Base-by-base conservation (phyloP, 1,139 yeast genomes). In the Geotrichum reessii region DNA sequence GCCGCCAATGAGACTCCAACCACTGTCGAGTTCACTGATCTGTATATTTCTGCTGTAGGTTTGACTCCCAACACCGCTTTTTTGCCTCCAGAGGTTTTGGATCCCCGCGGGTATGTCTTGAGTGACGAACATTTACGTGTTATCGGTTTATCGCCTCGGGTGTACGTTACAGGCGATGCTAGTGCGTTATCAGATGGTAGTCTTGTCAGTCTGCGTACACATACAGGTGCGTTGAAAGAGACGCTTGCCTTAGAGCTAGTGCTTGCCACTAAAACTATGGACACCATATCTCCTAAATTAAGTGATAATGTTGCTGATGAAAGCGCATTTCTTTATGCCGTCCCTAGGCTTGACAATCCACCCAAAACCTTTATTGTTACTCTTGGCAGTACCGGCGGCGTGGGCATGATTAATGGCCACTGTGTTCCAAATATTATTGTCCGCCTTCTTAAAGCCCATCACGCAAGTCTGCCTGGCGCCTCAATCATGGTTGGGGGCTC, bases 91-190 rank as follows among this genome's bases (percentile, higher is more conserved):
- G 25, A 51, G 25, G 50, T 63, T 14, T 62, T 67, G 22, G 63
- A 62, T 44, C 55, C 57, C 17, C 44, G 51, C 1, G 63, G 65
- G n/a, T 66, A 51, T 28, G 63, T 66, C 2, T 52, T 53, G 12
- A 57, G 62, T 9, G 70, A 69, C 56, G 57, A 55, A 9, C 53
- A 64, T 50, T 51, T 69, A 53, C 58, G 66, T 14, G 65, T 67
- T 50, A 58, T 61, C 53, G 68, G 66, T 37, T 14, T 31, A 12
- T 49, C 54, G 47, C 49, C 61, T 11, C 56, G 65, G 31, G 67
- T 64, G 1, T 65, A 63, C 58, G 72, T 66, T n/a, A 40, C 64
- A 47, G 72, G 72, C 14, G 72, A 69, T 58, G 62, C 63, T 9
- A 24, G 52, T 56, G 51, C 48, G 2, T 31, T 46, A 9, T 56